Base-by-base conservation (phyloP, 2,329 filamentous ascomycete species). In the Tolypocladium tropicale region DNA sequence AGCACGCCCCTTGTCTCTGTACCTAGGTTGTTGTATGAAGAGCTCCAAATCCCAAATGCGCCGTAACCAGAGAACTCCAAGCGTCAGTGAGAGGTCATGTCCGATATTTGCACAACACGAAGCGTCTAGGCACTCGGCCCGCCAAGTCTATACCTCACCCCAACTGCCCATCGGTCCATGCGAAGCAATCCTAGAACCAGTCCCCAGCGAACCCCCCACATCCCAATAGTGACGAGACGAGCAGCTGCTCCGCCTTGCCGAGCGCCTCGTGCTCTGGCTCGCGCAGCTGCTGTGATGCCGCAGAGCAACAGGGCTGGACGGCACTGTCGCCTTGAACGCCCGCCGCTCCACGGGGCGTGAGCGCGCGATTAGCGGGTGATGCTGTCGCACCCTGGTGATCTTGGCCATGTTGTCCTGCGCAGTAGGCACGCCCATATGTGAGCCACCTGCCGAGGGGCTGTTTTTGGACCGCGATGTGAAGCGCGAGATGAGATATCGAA, bases 161-260 rank as follows among this genome's bases (percentile, higher is more conserved):
- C 89, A 94, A 62, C 82, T 85, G 18, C 89, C 89, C 77, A 88
- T 83, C 10, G 81, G 82, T 1, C 84, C 86, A 41, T 80, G 82
- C 52, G 81, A 79, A 2, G 82, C 83, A 68, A 89, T 82, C 59
- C 85, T 77, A 61, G 85, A 89, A 4, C 87, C 87, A 55, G 88
- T 92, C 2, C 88, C 89, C 28, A 90, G 80, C 63, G 85, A 91
- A 6, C 84, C 88, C 30, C 90, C 90, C 61, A 96, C 83, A 69
- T 96, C 92, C 92, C 92, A 96, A 70, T 95, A 96, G 68, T 95
- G 90, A 54, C 90, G 77, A 50, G 85, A 89, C 49, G 88, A 92
- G 36, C 83, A 80, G 61, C 83, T 86, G 63, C 84, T 89, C 54
- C 81, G 77, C 64, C 79, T 78, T 41, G 83, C 85, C 36, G 83